Conservation (phyloP, 1,284 basidiomycete genomes). For the Kalmanozyma brasiliensis region DNA sequence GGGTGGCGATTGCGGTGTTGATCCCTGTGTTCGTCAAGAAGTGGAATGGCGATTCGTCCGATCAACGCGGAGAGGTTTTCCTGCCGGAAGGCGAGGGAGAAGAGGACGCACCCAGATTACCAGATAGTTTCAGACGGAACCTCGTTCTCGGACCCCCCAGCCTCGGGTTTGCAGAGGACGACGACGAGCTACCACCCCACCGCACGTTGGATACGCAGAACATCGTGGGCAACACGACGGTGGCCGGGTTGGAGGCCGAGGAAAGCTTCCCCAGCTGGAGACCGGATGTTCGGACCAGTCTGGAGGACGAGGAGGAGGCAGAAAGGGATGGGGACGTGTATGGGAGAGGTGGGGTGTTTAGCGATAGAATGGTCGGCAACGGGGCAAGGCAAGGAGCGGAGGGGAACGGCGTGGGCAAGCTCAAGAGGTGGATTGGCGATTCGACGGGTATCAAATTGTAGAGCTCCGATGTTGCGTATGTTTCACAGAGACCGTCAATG, state of each 20-base stretch:
- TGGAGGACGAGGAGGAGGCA: conserved; percentile 4
- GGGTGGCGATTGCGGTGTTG: conserved; percentile 86
- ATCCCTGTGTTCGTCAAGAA: conserved; percentile 76
- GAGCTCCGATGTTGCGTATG: neutral
- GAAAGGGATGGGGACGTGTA: conserved; percentile 11
- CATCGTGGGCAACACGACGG: neutral
- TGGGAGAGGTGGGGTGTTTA: conserved; percentile 20
- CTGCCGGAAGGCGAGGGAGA: conserved; percentile 28
- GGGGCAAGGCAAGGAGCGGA: neutral
- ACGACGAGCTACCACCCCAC: conserved; percentile 38
- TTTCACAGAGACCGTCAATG: too few relatives aligned
- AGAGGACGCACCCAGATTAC: conserved; percentile 22
- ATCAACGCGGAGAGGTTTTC: conserved; percentile 29
- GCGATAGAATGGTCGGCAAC: conserved; percentile 10
- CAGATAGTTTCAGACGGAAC: conserved; percentile 27
- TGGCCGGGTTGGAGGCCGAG: neutral
- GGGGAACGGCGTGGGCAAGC: conserved; percentile 1
- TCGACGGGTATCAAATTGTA: conserved; percentile 20
- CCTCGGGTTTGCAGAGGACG: conserved; percentile 5
- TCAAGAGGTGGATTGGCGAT: conserved; percentile 17
- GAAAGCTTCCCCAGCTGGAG: conserved; percentile 30
- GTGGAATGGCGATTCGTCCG: conserved; percentile 11
- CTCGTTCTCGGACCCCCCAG: neutral
- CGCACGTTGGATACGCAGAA: conserved; percentile 17
- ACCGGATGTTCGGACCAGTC: neutral